Evolutionary conservation across 225 moss, liverwort and hornwort species (phyloP).

Genomic region (Polytrichum commune): DNA sequence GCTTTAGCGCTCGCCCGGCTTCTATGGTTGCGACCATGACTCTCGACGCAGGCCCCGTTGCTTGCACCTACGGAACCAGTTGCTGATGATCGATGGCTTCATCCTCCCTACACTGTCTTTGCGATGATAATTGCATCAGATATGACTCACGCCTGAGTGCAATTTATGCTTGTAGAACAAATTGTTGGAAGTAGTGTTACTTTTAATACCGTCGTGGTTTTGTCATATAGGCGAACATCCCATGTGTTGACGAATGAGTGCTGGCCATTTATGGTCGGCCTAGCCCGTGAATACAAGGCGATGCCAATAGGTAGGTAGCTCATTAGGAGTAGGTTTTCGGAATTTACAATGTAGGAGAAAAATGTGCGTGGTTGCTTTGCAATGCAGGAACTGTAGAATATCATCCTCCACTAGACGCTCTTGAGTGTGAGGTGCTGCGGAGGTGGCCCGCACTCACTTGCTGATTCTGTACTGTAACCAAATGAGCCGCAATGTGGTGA

Average conservation of each 20-base stretch:
- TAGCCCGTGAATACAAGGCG: conserved; percentile 20
- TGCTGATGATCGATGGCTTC: not conserved
- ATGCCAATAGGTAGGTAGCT: not conserved
- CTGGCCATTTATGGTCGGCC: conserved; percentile 60
- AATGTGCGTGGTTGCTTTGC: not conserved
- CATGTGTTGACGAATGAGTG: conserved; percentile 33
- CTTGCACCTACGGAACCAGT: too few relatives aligned
- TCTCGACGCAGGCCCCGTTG: conserved; percentile 54
- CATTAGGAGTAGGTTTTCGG: too few relatives aligned
- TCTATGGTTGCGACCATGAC: conserved; percentile 55
- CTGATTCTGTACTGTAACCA: not conserved
- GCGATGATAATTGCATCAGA: not conserved
- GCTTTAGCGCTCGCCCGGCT: conserved; percentile 60
- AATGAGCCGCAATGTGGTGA: conserved; percentile 3
- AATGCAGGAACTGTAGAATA: conserved; percentile 5
- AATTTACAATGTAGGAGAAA: not conserved
- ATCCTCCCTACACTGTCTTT: not conserved
- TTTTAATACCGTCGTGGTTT: conserved; percentile 2
- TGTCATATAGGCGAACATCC: conserved; percentile 4
- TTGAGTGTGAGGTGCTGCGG: conserved; percentile 20
- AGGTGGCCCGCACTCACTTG: conserved; percentile 9
- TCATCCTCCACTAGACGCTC: conserved; percentile 6
- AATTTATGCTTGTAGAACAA: conserved; percentile 5
- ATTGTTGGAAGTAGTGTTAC: not conserved
- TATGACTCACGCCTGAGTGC: not conserved